phyloP scores from a whole-genome alignment of 2,329 filamentous ascomycete genomes.

The Aspergillus luchuensis region DNA sequence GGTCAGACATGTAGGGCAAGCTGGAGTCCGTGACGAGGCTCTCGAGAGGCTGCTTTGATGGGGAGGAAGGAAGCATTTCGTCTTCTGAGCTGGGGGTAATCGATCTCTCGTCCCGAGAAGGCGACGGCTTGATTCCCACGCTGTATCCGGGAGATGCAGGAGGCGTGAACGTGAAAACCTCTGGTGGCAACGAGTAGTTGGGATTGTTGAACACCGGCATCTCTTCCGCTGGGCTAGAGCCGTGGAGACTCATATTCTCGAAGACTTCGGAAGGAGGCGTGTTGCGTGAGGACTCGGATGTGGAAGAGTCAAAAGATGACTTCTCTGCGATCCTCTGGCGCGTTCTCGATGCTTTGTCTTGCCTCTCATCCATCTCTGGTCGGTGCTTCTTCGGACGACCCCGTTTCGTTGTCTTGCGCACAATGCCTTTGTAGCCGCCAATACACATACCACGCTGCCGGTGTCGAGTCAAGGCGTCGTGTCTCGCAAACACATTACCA shows the following conservation, averaged over 20 bases:
- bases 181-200: conserved; percentile 41
- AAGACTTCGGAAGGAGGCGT: conserved; percentile 47
- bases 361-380: conserved; percentile 60
- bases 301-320: conserved; percentile 37
- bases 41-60: conserved; percentile 32
- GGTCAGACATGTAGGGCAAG: conserved; percentile 30
- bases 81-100: conserved; percentile 43
- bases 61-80: conserved; percentile 40
- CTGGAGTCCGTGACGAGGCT: conserved; percentile 35
- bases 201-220: conserved; percentile 32
- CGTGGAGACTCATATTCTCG: conserved; percentile 43
- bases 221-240: conserved; percentile 37
- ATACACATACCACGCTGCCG: conserved; percentile 95
- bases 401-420: conserved; percentile 68
- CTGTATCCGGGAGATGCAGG: conserved; percentile 49
- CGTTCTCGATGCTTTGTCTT: conserved; percentile 59
- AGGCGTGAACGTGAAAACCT: conserved; percentile 50
- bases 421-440: conserved; percentile 83
- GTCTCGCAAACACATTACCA: conserved; percentile 89
- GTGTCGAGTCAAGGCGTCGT: conserved; percentile 92
- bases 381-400: conserved; percentile 65
- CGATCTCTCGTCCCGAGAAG: conserved; percentile 37
- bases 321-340: conserved; percentile 47
- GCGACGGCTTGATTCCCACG: conserved; percentile 42
- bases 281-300: conserved; percentile 43